Evolutionary conservation across 2,329 filamentous ascomycete genomes (phyloP).

Genomic region (Neofusicoccum umdonicola): DNA sequence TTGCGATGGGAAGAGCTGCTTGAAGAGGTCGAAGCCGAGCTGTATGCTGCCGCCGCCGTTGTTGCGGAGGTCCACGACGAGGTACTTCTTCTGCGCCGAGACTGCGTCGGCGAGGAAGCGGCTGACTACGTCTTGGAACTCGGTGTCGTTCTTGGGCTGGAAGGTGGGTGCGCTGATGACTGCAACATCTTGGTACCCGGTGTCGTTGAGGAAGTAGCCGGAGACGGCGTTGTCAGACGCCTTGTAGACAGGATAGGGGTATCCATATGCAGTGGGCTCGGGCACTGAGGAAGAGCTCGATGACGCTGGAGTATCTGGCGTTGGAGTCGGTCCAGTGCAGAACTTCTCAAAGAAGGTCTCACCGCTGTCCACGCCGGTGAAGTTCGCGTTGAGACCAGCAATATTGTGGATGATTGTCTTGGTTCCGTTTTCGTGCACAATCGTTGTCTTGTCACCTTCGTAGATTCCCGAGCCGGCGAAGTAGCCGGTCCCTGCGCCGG

Average conservation of each 20-base stretch:
- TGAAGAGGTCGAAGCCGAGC: conserved; percentile 48
- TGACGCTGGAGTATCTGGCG: conserved; percentile 2
- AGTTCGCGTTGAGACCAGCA: conserved; percentile 31
- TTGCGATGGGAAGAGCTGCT: conserved; percentile 52
- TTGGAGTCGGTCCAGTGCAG: conserved; percentile 28
- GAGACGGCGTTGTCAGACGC: conserved; percentile 37
- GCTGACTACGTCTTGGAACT: conserved; percentile 41
- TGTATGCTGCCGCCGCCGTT: conserved; percentile 58
- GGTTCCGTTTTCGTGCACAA: conserved; percentile 38
- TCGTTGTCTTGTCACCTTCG: conserved; percentile 33
- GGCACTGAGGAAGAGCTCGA: conserved; percentile 19
- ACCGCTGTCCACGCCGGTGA: conserved; percentile 39
- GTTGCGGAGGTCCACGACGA: conserved; percentile 62
- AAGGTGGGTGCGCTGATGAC: conserved; percentile 48
- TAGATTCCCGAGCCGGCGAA: conserved; percentile 23
- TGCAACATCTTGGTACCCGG: conserved; percentile 44
- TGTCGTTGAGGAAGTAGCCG: conserved; percentile 46
- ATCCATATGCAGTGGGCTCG: conserved; percentile 33
- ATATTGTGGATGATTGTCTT: conserved; percentile 29
- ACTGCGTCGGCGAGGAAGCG: conserved; percentile 49
- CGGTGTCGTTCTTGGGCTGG: conserved; percentile 25
- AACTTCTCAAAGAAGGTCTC: conserved; percentile 42
- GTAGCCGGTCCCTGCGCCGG: conserved; percentile 19
- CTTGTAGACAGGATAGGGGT: conserved; percentile 39
- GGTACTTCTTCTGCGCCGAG: conserved; percentile 53